Evolutionary conservation across 805 yeast species (phyloP).

Genomic region (Saccharomycopsis sp.): DNA sequence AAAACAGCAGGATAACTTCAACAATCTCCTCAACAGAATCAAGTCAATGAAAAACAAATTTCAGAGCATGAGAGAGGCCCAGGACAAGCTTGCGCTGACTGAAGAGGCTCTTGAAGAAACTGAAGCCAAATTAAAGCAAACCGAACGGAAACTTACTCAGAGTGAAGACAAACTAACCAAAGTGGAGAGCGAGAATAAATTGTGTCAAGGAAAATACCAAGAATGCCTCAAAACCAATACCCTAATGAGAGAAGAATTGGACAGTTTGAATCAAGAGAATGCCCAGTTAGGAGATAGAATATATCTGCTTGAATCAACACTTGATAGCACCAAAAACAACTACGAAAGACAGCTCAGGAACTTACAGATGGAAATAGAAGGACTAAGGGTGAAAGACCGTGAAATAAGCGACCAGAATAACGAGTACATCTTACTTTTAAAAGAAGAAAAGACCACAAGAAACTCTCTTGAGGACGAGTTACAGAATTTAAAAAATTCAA

Average conservation of each 20-base stretch:
- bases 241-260: constrained; percentile 48
- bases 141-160: constrained; percentile 39
- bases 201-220: constrained; percentile 23
- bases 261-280: constrained; percentile 38
- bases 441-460: background rate
- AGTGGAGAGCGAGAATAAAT: constrained; percentile 30
- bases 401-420: constrained; percentile 15
- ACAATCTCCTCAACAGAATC: constrained; percentile 51
- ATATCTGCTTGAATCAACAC: constrained; percentile 29
- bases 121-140: constrained; percentile 38
- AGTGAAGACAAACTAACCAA: constrained; percentile 37
- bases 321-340: background rate
- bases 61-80: constrained; percentile 65
- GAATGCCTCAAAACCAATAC: constrained; percentile 26
- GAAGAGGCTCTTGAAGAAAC: constrained; percentile 38
- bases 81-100: constrained; percentile 50
- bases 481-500: constrained; percentile 24
- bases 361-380: constrained; percentile 28
- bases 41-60: constrained; percentile 71
- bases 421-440: constrained; percentile 8
- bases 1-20: constrained; percentile 52
- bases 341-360: constrained; percentile 25
- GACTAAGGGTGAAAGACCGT: constrained; percentile 13
- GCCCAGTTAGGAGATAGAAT: constrained; percentile 32
- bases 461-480: constrained; percentile 16